A percentile compares a stretch with the other conserved stretches of the same genome.
Evolutionary conservation across 2,329 filamentous ascomycete genomes (phyloP).

Genomic region (Didymella keratinophila): DNA sequence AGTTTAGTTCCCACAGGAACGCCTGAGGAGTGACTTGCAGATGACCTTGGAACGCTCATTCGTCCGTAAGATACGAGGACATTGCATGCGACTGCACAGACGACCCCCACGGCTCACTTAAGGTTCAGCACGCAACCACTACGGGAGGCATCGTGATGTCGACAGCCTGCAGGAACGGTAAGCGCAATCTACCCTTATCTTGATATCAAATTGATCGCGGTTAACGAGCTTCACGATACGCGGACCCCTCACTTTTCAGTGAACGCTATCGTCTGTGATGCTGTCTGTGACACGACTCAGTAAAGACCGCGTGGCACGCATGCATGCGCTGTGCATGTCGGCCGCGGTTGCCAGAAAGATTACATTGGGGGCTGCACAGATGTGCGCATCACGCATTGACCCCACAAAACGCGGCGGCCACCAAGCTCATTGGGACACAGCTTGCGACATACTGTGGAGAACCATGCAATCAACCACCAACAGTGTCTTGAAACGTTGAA

Average conservation of each 20-base stretch:
- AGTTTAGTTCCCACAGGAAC: slow-evolving; percentile 22
- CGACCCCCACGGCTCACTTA: slow-evolving; percentile 42
- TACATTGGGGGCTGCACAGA: slow-evolving; percentile 18
- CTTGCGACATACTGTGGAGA: slow-evolving; percentile 29
- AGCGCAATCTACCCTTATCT: slow-evolving; percentile 26
- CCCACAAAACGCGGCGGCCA: slow-evolving; percentile 32
- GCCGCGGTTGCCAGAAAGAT: slow-evolving; percentile 28
- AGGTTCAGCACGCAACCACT: slow-evolving; percentile 24
- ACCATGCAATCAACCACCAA: slow-evolving; percentile 15
- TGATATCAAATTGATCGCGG: slow-evolving; percentile 20
- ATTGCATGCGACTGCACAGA: slow-evolving; percentile 15
- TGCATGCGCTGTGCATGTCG: slow-evolving; percentile 26
- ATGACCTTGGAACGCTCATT: slow-evolving; percentile 15
- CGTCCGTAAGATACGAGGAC: slow-evolving; percentile 19
- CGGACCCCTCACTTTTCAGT: slow-evolving; percentile 10
- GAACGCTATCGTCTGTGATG: neutral
- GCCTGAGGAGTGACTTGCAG: slow-evolving; percentile 18
- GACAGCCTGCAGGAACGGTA: slow-evolving; percentile 39
- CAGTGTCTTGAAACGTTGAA: slow-evolving; percentile 20
- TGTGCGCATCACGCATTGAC: slow-evolving; percentile 27
- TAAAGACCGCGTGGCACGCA: slow-evolving; percentile 18
- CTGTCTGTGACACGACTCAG: slow-evolving; percentile 13
- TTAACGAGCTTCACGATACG: slow-evolving; percentile 19
- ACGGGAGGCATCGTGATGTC: slow-evolving; percentile 28
- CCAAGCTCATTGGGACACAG: slow-evolving; percentile 33